Conservation (phyloP, 192 early-diverging fungal species). For the Gonapodya sp. region DNA sequence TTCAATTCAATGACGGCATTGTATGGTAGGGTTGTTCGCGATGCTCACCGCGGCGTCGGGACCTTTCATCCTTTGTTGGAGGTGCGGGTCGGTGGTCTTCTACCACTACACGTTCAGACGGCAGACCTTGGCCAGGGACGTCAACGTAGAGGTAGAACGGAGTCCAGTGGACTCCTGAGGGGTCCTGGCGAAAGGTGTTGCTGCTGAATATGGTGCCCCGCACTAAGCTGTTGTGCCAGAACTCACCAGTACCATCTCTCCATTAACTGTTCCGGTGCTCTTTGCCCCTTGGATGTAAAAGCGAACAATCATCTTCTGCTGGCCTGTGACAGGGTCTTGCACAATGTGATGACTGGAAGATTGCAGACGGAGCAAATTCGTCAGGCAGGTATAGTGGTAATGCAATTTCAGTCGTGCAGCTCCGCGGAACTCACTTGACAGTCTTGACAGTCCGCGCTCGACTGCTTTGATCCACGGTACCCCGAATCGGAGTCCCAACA, state of each 20-base stretch:
- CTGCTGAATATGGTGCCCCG: neutral
- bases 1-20: too few species aligned
- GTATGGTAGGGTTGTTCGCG: too few species aligned
- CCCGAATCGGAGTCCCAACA: neutral
- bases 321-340: neutral
- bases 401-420: too few species aligned
- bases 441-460: conserved; percentile 8
- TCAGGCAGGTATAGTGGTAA: too few species aligned
- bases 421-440: conserved; percentile 5
- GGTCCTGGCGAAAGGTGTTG: neutral
- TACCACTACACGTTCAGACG: neutral
- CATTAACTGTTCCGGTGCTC: neutral
- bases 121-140: neutral
- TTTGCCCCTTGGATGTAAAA: conserved; percentile 7
- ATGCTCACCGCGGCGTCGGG: too few species aligned
- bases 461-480: neutral
- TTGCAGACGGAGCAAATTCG: neutral
- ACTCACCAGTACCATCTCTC: neutral
- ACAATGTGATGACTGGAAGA: neutral
- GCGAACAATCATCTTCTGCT: conserved; percentile 3
- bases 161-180: neutral
- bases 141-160: conserved; percentile 7
- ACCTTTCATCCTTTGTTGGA: neutral
- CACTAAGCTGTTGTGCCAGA: neutral
- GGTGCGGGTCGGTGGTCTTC: neutral